Percentiles rank a stretch among this genome's conserved stretches.
These are phyloP conservation scores for Aspergillus unguis DNA, from an alignment of 2,329 filamentous ascomycete species.

Conservation along the genomic window DNA sequence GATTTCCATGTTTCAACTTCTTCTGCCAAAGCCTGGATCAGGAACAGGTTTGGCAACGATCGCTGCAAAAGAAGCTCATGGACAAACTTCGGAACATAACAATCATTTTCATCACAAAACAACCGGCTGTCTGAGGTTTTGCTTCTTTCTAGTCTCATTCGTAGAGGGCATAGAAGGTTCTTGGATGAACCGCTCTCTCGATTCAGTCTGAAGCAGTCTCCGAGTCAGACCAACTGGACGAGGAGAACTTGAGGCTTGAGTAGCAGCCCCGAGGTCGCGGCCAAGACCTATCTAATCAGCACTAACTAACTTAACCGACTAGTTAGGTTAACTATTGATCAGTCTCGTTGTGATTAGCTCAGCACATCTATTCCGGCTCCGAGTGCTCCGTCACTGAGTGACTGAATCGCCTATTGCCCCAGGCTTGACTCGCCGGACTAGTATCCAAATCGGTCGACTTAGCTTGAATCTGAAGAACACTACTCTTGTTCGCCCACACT, in stretches of 20 bases:
- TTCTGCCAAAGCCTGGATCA: slow-evolving; percentile 4
- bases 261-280: neutral
- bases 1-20: slow-evolving; percentile 3
- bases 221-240: neutral
- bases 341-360: too few species aligned
- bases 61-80: neutral
- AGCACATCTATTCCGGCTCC: too few species aligned
- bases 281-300: neutral
- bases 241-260: neutral
- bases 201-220: slow-evolving; percentile 5
- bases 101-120: neutral
- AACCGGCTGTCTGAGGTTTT: slow-evolving; percentile 2
- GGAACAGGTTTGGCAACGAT: slow-evolving; percentile 19
- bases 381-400: neutral
- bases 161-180: neutral
- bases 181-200: neutral
- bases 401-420: neutral
- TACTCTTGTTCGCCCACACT: neutral
- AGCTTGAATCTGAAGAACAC: neutral
- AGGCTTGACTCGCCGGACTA: neutral
- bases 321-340: too few species aligned
- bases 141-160: slow-evolving; percentile 4
- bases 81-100: slow-evolving; percentile 4
- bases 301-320: too few species aligned
- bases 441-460: neutral